phyloP scores from a whole-genome alignment of 495 filamentous ascomycete species.

The Cladorrhinum samala region DNA sequence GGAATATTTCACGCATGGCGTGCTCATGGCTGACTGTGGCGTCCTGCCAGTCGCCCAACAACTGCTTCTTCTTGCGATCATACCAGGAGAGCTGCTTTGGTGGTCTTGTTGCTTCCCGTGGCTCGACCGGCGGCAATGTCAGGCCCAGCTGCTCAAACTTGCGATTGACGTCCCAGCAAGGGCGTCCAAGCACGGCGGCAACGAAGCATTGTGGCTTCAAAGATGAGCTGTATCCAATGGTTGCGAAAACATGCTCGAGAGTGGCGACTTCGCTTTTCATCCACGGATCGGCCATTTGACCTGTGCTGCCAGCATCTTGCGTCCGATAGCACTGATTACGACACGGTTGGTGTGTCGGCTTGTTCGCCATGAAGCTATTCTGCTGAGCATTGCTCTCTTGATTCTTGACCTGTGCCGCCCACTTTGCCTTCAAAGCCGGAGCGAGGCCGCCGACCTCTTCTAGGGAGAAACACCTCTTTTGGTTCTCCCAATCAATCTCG shows the following conservation, averaged over 20 bases:
- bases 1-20: constrained; percentile 31
- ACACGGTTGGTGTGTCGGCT: constrained; percentile 25
- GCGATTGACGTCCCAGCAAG: constrained; percentile 46
- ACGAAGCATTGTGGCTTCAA: constrained; percentile 37
- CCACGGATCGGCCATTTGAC: constrained; percentile 26
- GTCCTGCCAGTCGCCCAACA: constrained; percentile 44
- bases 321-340: constrained; percentile 37
- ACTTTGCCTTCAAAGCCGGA: constrained; percentile 19
- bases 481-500: constrained; percentile 41
- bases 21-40: constrained; percentile 40
- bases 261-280: constrained; percentile 32
- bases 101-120: constrained; percentile 18
- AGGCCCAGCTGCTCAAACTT: constrained; percentile 39
- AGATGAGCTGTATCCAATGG: constrained; percentile 29
- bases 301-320: constrained; percentile 23
- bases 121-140: constrained; percentile 19
- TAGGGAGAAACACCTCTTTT: constrained; percentile 38
- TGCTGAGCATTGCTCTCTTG: constrained; percentile 7
- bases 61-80: constrained; percentile 41
- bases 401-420: constrained; percentile 21
- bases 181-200: constrained; percentile 35
- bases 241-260: constrained; percentile 33
- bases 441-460: constrained; percentile 25
- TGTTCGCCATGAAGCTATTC: constrained; percentile 4
- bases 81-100: constrained; percentile 40